Percentiles rank a stretch among this genome's conserved stretches.
Conservation (phyloP, 768 basidiomycete species). For the Lactifluus pinguis region DNA sequence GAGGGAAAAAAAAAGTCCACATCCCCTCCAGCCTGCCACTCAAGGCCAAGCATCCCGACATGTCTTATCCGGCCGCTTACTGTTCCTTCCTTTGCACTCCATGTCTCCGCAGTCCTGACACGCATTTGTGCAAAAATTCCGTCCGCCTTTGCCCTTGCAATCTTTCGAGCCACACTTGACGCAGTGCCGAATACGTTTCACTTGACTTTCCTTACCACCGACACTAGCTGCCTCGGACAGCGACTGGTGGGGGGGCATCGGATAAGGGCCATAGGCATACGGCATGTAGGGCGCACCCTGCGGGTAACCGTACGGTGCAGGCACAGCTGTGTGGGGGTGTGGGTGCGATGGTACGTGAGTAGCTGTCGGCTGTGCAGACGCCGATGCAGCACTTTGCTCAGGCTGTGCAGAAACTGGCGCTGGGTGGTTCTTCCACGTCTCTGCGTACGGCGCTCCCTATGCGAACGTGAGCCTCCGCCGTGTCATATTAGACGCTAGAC, state of each 20-base stretch:
- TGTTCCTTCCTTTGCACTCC: conserved; percentile 71
- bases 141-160: conserved; percentile 77
- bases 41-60: conserved; percentile 49
- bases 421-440: conserved; percentile 12
- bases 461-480: not conserved
- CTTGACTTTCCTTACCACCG: conserved; percentile 26
- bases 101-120: conserved; percentile 81
- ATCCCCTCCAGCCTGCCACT: not conserved
- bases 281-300: conserved; percentile 27
- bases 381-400: conserved; percentile 4
- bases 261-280: conserved; percentile 31
- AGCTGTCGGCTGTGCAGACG: conserved; percentile 4
- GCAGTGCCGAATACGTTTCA: conserved; percentile 68
- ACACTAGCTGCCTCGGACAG: conserved; percentile 21
- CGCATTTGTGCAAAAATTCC: conserved; percentile 59
- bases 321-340: conserved; percentile 19
- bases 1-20: not conserved
- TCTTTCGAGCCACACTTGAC: conserved; percentile 76
- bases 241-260: conserved; percentile 24
- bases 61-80: conserved; percentile 64
- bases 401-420: conserved; percentile 10
- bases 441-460: conserved; percentile 10
- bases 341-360: conserved; percentile 20
- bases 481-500: not conserved
- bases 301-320: conserved; percentile 17